Conservation (phyloP, 768 basidiomycete species). For the Russula dissimulans region DNA sequence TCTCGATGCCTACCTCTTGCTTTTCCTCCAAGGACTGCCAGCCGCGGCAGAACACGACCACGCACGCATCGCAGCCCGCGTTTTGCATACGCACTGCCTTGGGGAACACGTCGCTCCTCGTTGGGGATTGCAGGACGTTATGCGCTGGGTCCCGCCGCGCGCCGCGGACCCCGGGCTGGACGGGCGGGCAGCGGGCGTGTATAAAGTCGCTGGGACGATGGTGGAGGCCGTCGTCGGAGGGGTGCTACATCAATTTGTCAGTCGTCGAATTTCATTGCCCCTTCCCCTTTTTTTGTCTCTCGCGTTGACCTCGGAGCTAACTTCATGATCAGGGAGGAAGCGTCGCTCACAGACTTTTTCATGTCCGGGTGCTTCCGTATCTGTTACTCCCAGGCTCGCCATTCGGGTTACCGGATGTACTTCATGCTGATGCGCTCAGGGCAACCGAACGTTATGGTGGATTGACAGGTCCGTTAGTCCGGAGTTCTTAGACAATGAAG, state of each 20-base stretch:
- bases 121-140: slow-evolving; percentile 67
- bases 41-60: slow-evolving; percentile 43
- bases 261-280: slow-evolving; percentile 25
- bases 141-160: slow-evolving; percentile 46
- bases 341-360: slow-evolving; percentile 34
- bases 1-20: slow-evolving; percentile 61
- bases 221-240: slow-evolving; percentile 72
- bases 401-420: slow-evolving; percentile 30
- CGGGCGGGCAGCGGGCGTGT: slow-evolving; percentile 50
- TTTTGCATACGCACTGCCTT: slow-evolving; percentile 60
- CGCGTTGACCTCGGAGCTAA: not conserved
- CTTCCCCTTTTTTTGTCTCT: not conserved
- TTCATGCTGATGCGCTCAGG: slow-evolving; percentile 39
- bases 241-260: slow-evolving; percentile 71
- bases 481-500: not conserved
- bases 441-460: slow-evolving; percentile 46
- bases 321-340: slow-evolving; percentile 29
- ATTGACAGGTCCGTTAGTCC: slow-evolving; percentile 16
- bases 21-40: slow-evolving; percentile 54
- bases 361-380: slow-evolving; percentile 34
- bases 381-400: slow-evolving; percentile 25
- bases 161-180: slow-evolving; percentile 22
- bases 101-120: slow-evolving; percentile 64
- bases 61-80: slow-evolving; percentile 44
- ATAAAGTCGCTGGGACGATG: slow-evolving; percentile 69